Conservation (phyloP, 495 filamentous ascomycete genomes). For the Penicillium paradoxum region DNA sequence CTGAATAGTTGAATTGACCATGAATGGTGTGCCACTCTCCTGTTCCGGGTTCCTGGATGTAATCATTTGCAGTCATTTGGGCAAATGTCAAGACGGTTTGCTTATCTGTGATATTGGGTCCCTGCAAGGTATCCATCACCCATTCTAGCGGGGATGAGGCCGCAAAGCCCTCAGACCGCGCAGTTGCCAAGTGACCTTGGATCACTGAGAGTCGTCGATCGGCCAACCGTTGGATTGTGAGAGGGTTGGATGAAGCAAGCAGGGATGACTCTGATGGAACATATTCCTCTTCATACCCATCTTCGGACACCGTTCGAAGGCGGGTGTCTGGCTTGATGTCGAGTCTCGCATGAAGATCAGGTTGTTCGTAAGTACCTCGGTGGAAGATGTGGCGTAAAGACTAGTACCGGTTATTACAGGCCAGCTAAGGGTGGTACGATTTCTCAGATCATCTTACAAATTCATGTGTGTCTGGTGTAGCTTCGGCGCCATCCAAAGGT, state of each 20-base stretch:
- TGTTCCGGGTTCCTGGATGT: slow-evolving; percentile 63
- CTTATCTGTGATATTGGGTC: slow-evolving; percentile 83
- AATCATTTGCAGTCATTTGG: slow-evolving; percentile 82
- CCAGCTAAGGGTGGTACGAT: neutral
- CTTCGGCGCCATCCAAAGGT: slow-evolving; percentile 20
- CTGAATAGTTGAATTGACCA: slow-evolving; percentile 72
- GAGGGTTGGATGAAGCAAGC: slow-evolving; percentile 52
- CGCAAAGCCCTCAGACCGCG: slow-evolving; percentile 56
- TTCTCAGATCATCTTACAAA: slow-evolving; percentile 30
- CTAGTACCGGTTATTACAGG: slow-evolving; percentile 37
- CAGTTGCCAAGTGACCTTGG: slow-evolving; percentile 66
- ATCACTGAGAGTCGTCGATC: slow-evolving; percentile 73
- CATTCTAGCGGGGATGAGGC: slow-evolving; percentile 66
- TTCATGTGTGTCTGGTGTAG: slow-evolving; percentile 26
- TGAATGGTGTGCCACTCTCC: slow-evolving; percentile 83
- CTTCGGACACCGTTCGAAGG: slow-evolving; percentile 62
- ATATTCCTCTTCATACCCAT: slow-evolving; percentile 45
- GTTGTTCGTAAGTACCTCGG: slow-evolving; percentile 72
- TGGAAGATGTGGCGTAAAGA: slow-evolving; percentile 86
- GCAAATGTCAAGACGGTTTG: slow-evolving; percentile 78
- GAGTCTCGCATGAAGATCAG: slow-evolving; percentile 64
- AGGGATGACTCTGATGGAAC: slow-evolving; percentile 28
- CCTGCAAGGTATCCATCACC: slow-evolving; percentile 72
- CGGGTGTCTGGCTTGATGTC: slow-evolving; percentile 63
- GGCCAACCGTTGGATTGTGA: slow-evolving; percentile 71